Base-by-base conservation (phyloP, 148 eudicot species). In the Bassia scoparia region DNA sequence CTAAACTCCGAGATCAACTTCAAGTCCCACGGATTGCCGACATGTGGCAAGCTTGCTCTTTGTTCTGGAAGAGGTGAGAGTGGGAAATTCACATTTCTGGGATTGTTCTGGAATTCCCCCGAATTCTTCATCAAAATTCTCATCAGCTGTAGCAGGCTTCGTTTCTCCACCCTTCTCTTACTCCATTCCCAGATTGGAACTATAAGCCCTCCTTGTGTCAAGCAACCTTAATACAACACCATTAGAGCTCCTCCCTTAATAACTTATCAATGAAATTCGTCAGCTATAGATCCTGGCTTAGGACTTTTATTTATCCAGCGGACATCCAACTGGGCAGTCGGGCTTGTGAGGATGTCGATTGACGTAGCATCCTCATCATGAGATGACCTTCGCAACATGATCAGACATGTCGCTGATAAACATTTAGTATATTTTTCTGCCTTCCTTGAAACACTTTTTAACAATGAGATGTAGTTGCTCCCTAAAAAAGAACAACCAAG, bases 321-420 rank as follows among this genome's bases (percentile, higher is more conserved):
- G 89, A 72, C 85, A 86, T 83, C 93, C 93, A 87, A 56, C 75
- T 76, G 61, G 86, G 79, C 52, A 82, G 87, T 43, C 53, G 69
- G 48, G 85, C 70, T 34, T 81, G 78, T 71, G 76, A 29, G 27
- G 82, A 71, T 67, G 70, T 68, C 53, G n/a, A 70, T 71, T 26
- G 82, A 76, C 23, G 75, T 85, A 54, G 58, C 77, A 72, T 81
- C 76, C 68, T 72, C 74, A 3, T 79, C 81, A 74, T 69, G 67
- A 76, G n/a, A 66, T 65, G 84, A 30, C 53, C 76, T n/a, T 81
- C 60, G 49, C 60, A 60, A 43, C 56, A 50, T 20, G 56, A 52
- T 82, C 78, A 69, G 92, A 70, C 93, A 80, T 76, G 43, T 30
- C 5, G n/a, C 46, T 29, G 31, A 46, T 41, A 52, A 48, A 24